phyloP scores from a whole-genome alignment of 2,329 filamentous ascomycete species.

The Cryphonectria carpinicola region DNA sequence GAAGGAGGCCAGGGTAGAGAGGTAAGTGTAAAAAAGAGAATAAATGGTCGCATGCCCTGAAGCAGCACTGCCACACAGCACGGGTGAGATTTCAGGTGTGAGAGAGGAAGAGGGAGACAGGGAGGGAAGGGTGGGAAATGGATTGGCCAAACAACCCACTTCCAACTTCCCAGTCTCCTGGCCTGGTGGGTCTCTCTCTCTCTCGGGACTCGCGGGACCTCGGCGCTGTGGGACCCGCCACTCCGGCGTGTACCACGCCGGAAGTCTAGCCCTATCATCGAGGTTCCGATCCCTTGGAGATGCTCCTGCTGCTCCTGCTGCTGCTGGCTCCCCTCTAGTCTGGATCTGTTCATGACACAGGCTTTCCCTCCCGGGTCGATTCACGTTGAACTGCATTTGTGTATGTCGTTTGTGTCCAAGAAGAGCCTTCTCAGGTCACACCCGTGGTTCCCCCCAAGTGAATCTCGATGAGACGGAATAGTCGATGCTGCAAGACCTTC shows the following conservation, averaged over 20 bases:
- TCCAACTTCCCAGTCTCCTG: background rate
- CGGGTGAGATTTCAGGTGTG: background rate
- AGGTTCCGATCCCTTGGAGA: background rate
- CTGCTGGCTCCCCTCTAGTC: background rate
- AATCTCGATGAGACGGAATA: background rate
- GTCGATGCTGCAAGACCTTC: background rate
- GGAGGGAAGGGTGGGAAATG: background rate
- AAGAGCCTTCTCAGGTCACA: background rate
- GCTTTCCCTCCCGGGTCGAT: background rate
- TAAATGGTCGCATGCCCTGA: background rate
- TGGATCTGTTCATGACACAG: background rate
- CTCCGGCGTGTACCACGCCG: background rate
- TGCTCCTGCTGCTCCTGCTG: background rate
- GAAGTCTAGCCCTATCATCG: background rate
- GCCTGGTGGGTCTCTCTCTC: background rate
- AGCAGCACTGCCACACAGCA: background rate
- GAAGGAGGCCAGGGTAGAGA: background rate
- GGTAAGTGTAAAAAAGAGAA: background rate
- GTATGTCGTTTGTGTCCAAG: background rate
- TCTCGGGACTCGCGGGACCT: background rate
- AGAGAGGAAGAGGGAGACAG: background rate
- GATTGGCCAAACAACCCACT: background rate
- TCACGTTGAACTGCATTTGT: background rate
- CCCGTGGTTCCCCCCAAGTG: background rate
- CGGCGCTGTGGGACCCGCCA: background rate